Evolutionary conservation across 192 early-diverging fungal species (phyloP), one percentile per base, ranked within the genome.

Genomic region (Ambispora gerdemannii): DNA sequence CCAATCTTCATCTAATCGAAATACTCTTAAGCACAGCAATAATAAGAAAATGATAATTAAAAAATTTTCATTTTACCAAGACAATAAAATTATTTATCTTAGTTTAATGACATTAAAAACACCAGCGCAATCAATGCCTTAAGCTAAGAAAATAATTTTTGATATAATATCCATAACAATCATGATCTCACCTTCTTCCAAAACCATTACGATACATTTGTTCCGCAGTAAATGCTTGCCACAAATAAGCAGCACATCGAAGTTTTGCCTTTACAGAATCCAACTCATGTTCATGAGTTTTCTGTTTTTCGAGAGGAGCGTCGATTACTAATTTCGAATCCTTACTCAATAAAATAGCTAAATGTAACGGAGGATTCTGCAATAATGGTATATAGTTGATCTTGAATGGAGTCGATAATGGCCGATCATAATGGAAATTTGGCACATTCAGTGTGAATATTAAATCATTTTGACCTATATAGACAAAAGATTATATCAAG

Each of bases 211-310:
- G 82, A 67, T 87, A 75, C 77, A 90, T 78, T 73, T 89, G 87
- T 71, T 90, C 89, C 8, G 88, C 77, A 28, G 81, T 83, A 69
- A 86, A 90, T 11, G 89, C 89, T 72, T 90, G 88, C 89, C 89
- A 90, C 55, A 90, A 72, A 67, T 90, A 89, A 4, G 79, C 87
- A 13, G 80, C 79, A 72, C 82, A 88, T 4, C 89, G 72, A 32
- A 88, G 72, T 64, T 88, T 87, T 62, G 78, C 74, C 27, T 80
- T 72, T 0, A 84, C 87, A 17, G 77, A 73, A 6, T 81, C 78
- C 3, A 89, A 50, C 11, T 76, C 75, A 71, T 84, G 82, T 6
- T 77, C 60, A 1, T 77, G 76, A 1, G 73, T 72, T 0, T 77
- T 73, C 15, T 74, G 76, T 28, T 82, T 76, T 43, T 87, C 74